Conservation (phyloP, 2,329 filamentous ascomycete species). For the Botrytis sinoallii region DNA sequence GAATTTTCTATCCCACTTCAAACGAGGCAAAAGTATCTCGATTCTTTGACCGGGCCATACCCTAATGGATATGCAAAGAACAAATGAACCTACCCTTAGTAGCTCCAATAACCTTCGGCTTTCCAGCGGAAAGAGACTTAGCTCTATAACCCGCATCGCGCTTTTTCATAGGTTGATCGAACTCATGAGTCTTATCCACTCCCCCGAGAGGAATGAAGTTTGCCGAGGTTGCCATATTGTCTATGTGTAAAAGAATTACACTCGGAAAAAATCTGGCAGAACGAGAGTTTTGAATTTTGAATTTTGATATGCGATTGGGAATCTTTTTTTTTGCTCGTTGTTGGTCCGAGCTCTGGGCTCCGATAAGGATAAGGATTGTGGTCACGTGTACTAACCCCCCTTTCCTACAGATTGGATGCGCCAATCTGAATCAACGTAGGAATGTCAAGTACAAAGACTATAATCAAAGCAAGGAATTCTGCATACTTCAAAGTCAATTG, state of each 20-base stretch:
- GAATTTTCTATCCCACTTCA: neutral
- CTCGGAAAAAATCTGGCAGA: neutral
- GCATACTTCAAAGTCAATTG: neutral
- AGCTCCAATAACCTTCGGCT: constrained; percentile 15
- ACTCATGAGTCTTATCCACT: constrained; percentile 1
- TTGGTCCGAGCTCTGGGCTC: neutral
- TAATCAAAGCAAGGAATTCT: neutral
- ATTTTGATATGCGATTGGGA: neutral
- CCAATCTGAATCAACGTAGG: neutral
- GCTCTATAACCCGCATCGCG: constrained; percentile 9
- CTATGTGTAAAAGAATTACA: neutral
- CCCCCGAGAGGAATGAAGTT: constrained; percentile 23
- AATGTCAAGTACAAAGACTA: neutral
- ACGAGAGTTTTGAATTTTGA: neutral
- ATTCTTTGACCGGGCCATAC: neutral
- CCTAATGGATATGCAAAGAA: neutral
- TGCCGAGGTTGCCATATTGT: constrained; percentile 20
- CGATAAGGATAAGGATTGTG: constrained; percentile 15
- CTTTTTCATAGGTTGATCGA: constrained; percentile 13
- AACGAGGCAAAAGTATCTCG: neutral
- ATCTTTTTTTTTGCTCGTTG: constrained; percentile 15
- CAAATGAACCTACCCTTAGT: constrained; percentile 20
- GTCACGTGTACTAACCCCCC: neutral
- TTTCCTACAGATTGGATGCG: neutral
- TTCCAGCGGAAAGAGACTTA: neutral